Evolutionary conservation across 805 yeast genomes (phyloP).

Genomic region (Maudiozyma bulderi): DNA sequence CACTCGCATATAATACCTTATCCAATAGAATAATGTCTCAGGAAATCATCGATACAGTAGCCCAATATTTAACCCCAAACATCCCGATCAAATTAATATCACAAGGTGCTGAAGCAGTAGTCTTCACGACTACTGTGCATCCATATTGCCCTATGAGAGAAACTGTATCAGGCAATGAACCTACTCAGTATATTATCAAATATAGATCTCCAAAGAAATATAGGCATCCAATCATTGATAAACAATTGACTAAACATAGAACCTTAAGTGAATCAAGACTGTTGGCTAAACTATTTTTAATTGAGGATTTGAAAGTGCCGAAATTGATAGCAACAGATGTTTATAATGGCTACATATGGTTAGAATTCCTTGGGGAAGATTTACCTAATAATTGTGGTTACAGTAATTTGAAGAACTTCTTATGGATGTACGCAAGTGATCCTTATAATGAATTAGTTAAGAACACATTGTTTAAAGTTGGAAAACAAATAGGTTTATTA

Average conservation of each 20-base stretch:
- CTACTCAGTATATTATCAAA: constrained; percentile 51
- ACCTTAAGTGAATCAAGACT: constrained; percentile 80
- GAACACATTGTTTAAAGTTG: constrained; percentile 44
- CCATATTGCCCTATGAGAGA: neutral
- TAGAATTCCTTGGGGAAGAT: constrained; percentile 63
- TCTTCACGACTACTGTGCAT: constrained; percentile 54
- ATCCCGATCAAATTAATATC: constrained; percentile 50
- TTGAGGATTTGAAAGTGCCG: constrained; percentile 58
- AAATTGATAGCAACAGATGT: constrained; percentile 66
- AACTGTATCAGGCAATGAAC: constrained; percentile 11
- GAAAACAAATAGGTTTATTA: constrained; percentile 55
- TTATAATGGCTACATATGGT: constrained; percentile 73
- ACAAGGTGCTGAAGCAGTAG: constrained; percentile 89
- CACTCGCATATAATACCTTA: neutral
- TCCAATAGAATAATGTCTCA: constrained; percentile 42
- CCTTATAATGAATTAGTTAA: constrained; percentile 34
- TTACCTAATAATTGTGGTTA: constrained; percentile 40
- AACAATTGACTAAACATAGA: constrained; percentile 63
- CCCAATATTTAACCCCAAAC: constrained; percentile 34
- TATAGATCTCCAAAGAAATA: constrained; percentile 87
- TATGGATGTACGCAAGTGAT: constrained; percentile 46
- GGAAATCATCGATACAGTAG: constrained; percentile 36
- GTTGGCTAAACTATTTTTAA: constrained; percentile 42
- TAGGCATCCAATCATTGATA: constrained; percentile 77
- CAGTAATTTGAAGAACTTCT: constrained; percentile 61